phyloP scores from a whole-genome alignment of 2,329 filamentous ascomycete species.

The Paecilomyces sp. region DNA sequence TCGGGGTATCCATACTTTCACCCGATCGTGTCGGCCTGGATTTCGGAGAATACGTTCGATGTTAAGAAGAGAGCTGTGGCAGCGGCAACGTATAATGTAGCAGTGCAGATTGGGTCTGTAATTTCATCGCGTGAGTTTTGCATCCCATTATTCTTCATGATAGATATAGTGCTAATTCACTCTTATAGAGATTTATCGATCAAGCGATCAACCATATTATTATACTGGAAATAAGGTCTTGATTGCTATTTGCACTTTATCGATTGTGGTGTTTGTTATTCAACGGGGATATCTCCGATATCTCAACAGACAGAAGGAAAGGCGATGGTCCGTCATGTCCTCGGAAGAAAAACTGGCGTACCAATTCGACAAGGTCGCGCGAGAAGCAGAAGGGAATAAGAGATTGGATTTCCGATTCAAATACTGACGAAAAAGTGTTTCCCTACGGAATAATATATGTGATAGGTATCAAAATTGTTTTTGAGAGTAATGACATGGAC shows the following conservation, averaged over 20 bases:
- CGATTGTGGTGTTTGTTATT: constrained; percentile 40
- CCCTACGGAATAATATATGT: constrained; percentile 22
- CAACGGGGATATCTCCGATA: constrained; percentile 40
- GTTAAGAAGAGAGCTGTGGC: constrained; percentile 23
- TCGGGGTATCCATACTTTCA: constrained; percentile 51
- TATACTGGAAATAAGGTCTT: constrained; percentile 49
- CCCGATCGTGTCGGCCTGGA: constrained; percentile 33
- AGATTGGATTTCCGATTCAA: constrained; percentile 47
- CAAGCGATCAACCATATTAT: constrained; percentile 46
- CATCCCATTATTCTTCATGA: neutral
- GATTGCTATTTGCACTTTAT: constrained; percentile 43
- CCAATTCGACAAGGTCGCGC: constrained; percentile 37
- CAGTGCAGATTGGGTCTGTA: constrained; percentile 23
- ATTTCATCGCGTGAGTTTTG: constrained; percentile 19
- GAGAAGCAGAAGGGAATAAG: constrained; percentile 44
- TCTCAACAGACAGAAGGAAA: constrained; percentile 45
- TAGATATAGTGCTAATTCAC: neutral
- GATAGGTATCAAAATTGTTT: neutral
- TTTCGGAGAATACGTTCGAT: constrained; percentile 22
- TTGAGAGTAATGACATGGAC: neutral
- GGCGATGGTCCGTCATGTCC: constrained; percentile 41
- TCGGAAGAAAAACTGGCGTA: constrained; percentile 40
- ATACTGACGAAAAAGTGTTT: neutral
- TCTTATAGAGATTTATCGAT: constrained; percentile 42
- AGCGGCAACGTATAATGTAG: constrained; percentile 26